phyloP scores from a whole-genome alignment of 768 basidiomycete genomes.

The Boletus pseudopeckii region DNA sequence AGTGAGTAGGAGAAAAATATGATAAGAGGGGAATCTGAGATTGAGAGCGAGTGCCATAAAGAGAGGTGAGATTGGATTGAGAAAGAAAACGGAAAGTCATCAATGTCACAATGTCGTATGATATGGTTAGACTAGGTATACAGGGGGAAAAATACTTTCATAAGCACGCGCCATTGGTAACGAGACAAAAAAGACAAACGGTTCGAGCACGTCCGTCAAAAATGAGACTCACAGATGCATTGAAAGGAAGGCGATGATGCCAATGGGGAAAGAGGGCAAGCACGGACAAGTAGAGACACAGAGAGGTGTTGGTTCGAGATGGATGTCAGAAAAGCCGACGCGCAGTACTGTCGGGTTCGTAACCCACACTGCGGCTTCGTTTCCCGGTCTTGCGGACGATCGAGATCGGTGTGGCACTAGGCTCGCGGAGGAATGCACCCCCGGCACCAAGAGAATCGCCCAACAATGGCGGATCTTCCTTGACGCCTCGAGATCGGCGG shows the following conservation, averaged over 20 bases:
- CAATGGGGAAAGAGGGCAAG: not conserved
- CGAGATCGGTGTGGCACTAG: slow-evolving; percentile 24
- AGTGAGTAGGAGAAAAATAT: too few species aligned
- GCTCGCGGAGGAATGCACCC: slow-evolving; percentile 28
- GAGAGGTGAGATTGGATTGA: slow-evolving; percentile 1
- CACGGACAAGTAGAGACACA: not conserved
- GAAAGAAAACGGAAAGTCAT: not conserved
- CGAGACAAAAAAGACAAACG: not conserved
- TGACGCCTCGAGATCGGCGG: slow-evolving; percentile 10
- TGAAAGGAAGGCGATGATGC: not conserved
- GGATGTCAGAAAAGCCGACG: slow-evolving; percentile 15
- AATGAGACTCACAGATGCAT: slow-evolving; percentile 19
- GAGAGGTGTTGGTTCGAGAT: not conserved
- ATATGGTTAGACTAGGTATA: slow-evolving; percentile 16
- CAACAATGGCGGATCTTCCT: slow-evolving; percentile 8
- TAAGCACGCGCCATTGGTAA: not conserved
- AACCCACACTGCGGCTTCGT: slow-evolving; percentile 29
- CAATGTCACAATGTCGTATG: slow-evolving; percentile 8
- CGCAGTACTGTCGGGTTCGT: slow-evolving; percentile 12
- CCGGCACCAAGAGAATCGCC: slow-evolving; percentile 3
- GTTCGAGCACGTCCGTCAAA: not conserved
- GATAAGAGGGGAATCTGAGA: too few species aligned
- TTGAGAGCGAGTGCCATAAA: not conserved
- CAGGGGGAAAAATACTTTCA: slow-evolving; percentile 8
- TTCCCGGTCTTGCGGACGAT: slow-evolving; percentile 17